A percentile compares a stretch with the other conserved stretches of the same genome.
phyloP scores from a whole-genome alignment of 768 basidiomycete genomes.

The Fomitopsis pulvina region DNA sequence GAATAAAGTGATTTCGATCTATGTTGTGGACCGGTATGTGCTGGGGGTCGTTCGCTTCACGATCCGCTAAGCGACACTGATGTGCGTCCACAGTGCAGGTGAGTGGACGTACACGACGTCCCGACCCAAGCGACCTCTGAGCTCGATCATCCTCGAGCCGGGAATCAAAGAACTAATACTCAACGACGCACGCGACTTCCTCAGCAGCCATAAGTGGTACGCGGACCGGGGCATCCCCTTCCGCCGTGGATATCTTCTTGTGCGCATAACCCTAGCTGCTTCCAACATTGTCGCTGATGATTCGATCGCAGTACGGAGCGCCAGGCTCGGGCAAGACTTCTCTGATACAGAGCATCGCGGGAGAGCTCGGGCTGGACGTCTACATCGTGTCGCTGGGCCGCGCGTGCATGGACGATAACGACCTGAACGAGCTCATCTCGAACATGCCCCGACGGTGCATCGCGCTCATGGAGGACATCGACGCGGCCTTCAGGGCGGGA shows the following conservation, averaged over 20 bases:
- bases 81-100: conserved; percentile 25
- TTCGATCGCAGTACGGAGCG: conserved; percentile 47
- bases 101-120: conserved; percentile 51
- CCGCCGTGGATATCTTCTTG: conserved; percentile 68
- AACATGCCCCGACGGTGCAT: conserved; percentile 64
- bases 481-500: conserved; percentile 55
- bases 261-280: conserved; percentile 13
- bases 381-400: conserved; percentile 68
- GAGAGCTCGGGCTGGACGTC: conserved; percentile 67
- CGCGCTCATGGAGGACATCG: conserved; percentile 80
- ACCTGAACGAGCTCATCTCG: conserved; percentile 51
- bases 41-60: not conserved
- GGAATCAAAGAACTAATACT: conserved; percentile 60
- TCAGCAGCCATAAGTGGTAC: conserved; percentile 68
- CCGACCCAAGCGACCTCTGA: conserved; percentile 58
- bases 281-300: not conserved
- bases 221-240: conserved; percentile 69
- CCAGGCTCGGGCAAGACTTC: conserved; percentile 79
- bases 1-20: conserved; percentile 46
- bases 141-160: conserved; percentile 70
- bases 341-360: conserved; percentile 69
- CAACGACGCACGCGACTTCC: conserved; percentile 66
- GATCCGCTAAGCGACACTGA: conserved; percentile 21
- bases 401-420: conserved; percentile 55
- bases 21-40: conserved; percentile 38